Evolutionary conservation across 257 asterid genomes (phyloP).

Genomic region (Solanum sejunctum): DNA sequence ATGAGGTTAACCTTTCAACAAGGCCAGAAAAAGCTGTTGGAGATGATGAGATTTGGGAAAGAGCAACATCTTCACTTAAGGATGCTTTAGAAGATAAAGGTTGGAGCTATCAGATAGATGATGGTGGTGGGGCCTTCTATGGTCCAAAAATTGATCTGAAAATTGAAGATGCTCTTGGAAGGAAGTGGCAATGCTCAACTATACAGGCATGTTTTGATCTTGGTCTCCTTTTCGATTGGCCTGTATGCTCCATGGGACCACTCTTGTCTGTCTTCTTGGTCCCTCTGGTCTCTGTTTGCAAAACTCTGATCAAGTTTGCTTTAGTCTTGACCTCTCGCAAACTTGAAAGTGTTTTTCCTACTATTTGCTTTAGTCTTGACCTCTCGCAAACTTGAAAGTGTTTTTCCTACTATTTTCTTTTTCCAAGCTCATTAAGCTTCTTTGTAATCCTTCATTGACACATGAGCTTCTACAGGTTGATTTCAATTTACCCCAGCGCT

Average conservation of each 20-base stretch:
- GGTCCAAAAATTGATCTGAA: conserved; percentile 97
- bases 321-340: background rate
- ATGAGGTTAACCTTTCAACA: conserved; percentile 90
- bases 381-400: background rate
- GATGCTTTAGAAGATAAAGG: conserved; percentile 87
- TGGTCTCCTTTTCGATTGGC: background rate
- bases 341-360: background rate
- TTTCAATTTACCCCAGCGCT: conserved; percentile 83
- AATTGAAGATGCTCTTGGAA: conserved; percentile 96
- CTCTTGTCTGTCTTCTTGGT: background rate
- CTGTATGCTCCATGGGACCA: background rate
- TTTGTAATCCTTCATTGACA: background rate
- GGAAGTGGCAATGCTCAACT: conserved; percentile 99
- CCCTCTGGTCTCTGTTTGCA: background rate
- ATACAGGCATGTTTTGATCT: conserved; percentile 45
- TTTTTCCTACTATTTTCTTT: background rate
- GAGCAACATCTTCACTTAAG: conserved; percentile 75
- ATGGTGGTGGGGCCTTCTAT: conserved; percentile 97
- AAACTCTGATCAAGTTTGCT: background rate
- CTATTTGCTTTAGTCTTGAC: background rate
- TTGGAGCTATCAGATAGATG: conserved; percentile 81
- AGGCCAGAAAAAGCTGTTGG: conserved; percentile 95
- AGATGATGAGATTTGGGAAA: conserved; percentile 71
- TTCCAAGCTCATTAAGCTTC: background rate
- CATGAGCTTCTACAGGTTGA: conserved; percentile 48